These are phyloP conservation scores for Acer yangbiense DNA, from an alignment of 345 rosid species.

Conservation along the genomic window DNA sequence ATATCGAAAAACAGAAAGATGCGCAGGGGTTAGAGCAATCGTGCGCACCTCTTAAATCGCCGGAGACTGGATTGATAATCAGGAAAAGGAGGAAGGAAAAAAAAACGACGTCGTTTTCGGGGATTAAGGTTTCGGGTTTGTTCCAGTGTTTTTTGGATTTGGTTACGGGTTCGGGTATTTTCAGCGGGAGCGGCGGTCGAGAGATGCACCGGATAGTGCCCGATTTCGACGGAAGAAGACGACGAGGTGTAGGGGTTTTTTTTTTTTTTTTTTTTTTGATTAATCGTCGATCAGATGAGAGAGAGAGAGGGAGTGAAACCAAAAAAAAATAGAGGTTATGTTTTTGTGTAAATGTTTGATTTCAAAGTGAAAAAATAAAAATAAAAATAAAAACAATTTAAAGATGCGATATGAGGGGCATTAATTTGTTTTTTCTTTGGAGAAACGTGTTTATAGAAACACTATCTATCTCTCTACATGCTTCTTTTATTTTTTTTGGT, in stretches of 20 bases:
- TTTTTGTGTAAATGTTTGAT: neutral
- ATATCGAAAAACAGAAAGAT: conserved; percentile 23
- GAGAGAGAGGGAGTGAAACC: conserved; percentile 8
- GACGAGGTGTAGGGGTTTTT: conserved; percentile 33
- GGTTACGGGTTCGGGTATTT: conserved; percentile 12
- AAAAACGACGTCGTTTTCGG: conserved; percentile 25
- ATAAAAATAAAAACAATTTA: neutral
- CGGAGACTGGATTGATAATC: conserved; percentile 46
- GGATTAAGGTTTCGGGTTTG: conserved; percentile 9
- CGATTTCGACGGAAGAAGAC: conserved; percentile 36
- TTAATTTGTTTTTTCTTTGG: conserved; percentile 22
- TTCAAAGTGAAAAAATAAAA: neutral
- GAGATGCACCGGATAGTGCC: conserved; percentile 33
- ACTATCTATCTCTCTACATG: neutral
- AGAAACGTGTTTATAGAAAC: conserved; percentile 30
- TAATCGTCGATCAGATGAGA: conserved; percentile 57
- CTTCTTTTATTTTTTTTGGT: neutral
- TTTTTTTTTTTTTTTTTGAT: conserved; percentile 38
- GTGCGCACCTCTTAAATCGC: conserved; percentile 54
- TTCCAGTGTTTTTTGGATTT: neutral
- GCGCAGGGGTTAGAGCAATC: conserved; percentile 51
- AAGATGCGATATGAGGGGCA: conserved; percentile 19
- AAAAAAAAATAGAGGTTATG: neutral
- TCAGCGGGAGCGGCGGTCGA: conserved; percentile 19
- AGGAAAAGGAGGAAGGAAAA: conserved; percentile 17